Evolutionary conservation across 441 rosid species (phyloP).

Genomic region (Arabidopsis lyrata): DNA sequence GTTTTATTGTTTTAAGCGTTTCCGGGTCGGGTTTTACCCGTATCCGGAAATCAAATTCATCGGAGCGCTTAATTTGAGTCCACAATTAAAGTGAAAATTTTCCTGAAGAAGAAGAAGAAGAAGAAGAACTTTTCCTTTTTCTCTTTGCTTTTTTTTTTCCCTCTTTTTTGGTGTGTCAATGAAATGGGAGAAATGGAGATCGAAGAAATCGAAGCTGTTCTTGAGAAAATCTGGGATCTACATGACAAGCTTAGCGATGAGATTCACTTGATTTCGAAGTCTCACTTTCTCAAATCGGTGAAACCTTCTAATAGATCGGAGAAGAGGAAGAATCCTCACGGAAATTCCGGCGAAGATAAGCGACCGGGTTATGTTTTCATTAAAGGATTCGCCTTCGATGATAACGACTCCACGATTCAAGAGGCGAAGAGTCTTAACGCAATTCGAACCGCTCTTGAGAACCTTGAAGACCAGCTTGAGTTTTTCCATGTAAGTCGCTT

Average conservation of each 20-base stretch:
- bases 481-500: slow-evolving; percentile 73
- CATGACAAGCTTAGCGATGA: slow-evolving; percentile 97
- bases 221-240: slow-evolving; percentile 93
- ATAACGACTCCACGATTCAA: slow-evolving; percentile 62
- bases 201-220: slow-evolving; percentile 82
- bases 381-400: slow-evolving; percentile 68
- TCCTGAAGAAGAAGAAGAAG: slow-evolving; percentile 22
- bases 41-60: slow-evolving; percentile 27
- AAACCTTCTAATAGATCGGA: slow-evolving; percentile 50
- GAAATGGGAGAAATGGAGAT: slow-evolving; percentile 84
- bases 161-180: slow-evolving; percentile 13
- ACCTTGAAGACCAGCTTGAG: slow-evolving; percentile 94
- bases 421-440: slow-evolving; percentile 90
- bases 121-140: background rate
- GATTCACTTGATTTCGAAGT: slow-evolving; percentile 77
- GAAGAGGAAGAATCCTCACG: slow-evolving; percentile 46
- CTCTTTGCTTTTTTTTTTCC: slow-evolving; percentile 8
- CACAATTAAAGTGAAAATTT: slow-evolving; percentile 45
- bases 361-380: slow-evolving; percentile 74
- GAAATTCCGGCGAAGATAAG: slow-evolving; percentile 49
- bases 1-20: no score
- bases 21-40: slow-evolving; percentile 26
- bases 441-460: slow-evolving; percentile 87
- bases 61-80: slow-evolving; percentile 39
- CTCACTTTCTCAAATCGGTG: slow-evolving; percentile 77